Percentiles rank a stretch among this genome's conserved stretches.
phyloP scores from a whole-genome alignment of 768 basidiomycete genomes.

The Tubosaeta sp. region DNA sequence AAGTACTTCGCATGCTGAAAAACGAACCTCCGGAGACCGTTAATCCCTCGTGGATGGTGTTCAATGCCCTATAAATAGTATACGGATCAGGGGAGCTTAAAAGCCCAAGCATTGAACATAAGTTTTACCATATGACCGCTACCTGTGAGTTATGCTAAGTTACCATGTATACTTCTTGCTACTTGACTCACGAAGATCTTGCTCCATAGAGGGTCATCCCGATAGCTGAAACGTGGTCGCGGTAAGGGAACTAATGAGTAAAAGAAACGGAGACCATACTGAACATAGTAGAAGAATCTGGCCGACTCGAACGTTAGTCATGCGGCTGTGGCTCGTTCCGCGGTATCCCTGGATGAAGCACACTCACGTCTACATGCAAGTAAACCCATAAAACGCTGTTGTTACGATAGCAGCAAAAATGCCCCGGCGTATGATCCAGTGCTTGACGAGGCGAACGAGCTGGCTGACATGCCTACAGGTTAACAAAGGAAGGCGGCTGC shows the following conservation, averaged over 20 bases:
- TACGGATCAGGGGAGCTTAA: not conserved
- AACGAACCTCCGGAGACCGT: not conserved
- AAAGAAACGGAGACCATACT: not conserved
- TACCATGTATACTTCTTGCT: not conserved
- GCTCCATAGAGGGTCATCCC: not conserved
- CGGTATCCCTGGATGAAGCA: no score
- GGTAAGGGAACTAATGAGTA: not conserved
- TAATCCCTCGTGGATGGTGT: not conserved
- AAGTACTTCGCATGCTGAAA: not conserved
- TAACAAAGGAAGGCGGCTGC: no score
- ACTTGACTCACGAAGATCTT: not conserved
- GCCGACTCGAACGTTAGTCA: not conserved
- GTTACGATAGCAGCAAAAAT: not conserved
- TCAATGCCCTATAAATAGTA: not conserved
- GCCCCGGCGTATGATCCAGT: not conserved
- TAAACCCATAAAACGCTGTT: not conserved
- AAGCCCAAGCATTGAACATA: not conserved
- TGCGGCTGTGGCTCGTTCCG: not conserved
- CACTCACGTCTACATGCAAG: constrained; percentile 3
- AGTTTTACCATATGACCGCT: not conserved
- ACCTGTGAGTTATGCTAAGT: not conserved
- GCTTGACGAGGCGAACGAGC: not conserved
- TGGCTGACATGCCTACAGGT: not conserved
- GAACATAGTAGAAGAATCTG: constrained; percentile 2
- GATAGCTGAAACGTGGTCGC: not conserved